Evolutionary conservation across 208 protist species (phyloP).

Genomic region (Trypanosoma cruzi): DNA sequence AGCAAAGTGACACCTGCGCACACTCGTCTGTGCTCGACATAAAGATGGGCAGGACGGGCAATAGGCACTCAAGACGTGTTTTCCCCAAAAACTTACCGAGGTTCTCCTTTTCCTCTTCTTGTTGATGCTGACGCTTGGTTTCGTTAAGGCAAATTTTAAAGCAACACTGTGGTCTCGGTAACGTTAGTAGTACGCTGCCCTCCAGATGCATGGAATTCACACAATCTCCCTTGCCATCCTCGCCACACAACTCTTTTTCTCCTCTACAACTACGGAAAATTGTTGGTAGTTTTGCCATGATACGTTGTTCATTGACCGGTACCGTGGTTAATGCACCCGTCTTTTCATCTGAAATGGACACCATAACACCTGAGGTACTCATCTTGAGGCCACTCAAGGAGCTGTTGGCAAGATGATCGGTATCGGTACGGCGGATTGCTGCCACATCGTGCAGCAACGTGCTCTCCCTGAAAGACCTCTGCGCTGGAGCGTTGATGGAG

Average conservation of each 20-base stretch:
- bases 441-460: background rate
- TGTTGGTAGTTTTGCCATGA: conserved; percentile 24
- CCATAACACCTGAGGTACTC: background rate
- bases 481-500: background rate
- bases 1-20: conserved; percentile 47
- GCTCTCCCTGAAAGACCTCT: background rate
- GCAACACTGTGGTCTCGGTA: conserved; percentile 16
- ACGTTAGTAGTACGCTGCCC: conserved; percentile 16
- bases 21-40: conserved; percentile 31
- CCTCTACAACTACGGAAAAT: conserved; percentile 13
- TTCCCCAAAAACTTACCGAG: background rate
- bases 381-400: background rate
- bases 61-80: conserved; percentile 6
- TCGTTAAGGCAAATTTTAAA: conserved; percentile 31
- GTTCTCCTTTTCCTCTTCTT: background rate
- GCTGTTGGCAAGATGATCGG: background rate
- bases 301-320: conserved; percentile 25
- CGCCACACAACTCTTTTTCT: background rate
- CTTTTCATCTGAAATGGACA: conserved; percentile 14
- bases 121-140: background rate
- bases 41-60: conserved; percentile 67
- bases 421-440: background rate
- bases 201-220: conserved; percentile 23
- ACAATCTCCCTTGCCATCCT: background rate
- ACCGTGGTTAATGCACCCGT: conserved; percentile 20